These are phyloP conservation scores for Nemophila menziesii DNA, from an alignment of 257 asterid species.

Conservation along the genomic window DNA sequence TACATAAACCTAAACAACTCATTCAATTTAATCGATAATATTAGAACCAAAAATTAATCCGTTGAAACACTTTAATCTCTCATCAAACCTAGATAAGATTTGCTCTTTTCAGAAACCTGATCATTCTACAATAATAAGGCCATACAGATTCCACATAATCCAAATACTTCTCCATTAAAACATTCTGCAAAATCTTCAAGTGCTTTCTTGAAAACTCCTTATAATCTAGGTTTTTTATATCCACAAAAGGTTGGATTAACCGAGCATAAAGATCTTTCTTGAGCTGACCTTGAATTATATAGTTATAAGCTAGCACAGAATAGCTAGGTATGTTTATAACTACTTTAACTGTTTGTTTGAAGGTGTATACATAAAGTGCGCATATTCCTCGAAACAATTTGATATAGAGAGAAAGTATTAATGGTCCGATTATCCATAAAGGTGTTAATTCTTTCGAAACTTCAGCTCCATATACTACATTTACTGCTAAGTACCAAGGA, in stretches of 20 bases:
- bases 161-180: constrained; percentile 45
- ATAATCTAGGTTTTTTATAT: constrained; percentile 33
- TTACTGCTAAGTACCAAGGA: constrained; percentile 49
- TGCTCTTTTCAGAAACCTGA: constrained; percentile 69
- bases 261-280: constrained; percentile 25
- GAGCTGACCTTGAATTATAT: constrained; percentile 39
- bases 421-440: constrained; percentile 77
- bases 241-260: constrained; percentile 36
- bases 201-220: constrained; percentile 23
- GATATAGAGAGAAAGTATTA: constrained; percentile 40
- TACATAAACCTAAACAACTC: no score
- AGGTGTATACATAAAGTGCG: constrained; percentile 51
- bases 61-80: no score
- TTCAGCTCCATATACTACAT: constrained; percentile 42
- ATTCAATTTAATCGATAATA: no score
- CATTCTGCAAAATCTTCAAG: constrained; percentile 32
- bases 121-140: constrained; percentile 65
- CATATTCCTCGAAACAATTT: constrained; percentile 42
- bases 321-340: constrained; percentile 39
- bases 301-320: constrained; percentile 20
- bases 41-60: no score
- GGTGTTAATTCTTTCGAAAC: constrained; percentile 69
- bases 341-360: constrained; percentile 40
- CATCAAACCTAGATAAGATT: constrained; percentile 40
- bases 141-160: constrained; percentile 58